phyloP scores from a whole-genome alignment of 2,329 filamentous ascomycete species.

The Aspergillus alliaceus region DNA sequence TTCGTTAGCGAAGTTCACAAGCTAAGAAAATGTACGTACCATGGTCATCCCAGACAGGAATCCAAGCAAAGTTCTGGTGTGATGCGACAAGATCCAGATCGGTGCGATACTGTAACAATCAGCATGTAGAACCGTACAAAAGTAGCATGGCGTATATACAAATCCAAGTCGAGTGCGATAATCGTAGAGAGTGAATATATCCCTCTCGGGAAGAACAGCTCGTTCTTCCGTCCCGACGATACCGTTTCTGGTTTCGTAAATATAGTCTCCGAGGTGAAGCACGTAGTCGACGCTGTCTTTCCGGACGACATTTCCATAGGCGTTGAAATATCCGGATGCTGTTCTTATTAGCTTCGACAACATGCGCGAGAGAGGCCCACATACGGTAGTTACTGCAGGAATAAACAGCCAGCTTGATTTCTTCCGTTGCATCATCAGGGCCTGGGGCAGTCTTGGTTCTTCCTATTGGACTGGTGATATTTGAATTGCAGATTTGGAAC shows the following conservation, averaged over 20 bases:
- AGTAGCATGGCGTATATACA: conserved; percentile 47
- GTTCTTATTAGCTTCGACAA: neutral
- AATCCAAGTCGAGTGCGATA: conserved; percentile 59
- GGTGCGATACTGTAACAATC: conserved; percentile 38
- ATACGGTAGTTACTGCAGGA: conserved; percentile 68
- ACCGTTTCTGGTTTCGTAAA: conserved; percentile 60
- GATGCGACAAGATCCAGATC: conserved; percentile 59
- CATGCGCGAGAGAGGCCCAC: conserved; percentile 16
- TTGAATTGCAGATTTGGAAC: conserved; percentile 66
- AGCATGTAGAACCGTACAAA: neutral
- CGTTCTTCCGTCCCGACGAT: conserved; percentile 22
- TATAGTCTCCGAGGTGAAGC: conserved; percentile 61
- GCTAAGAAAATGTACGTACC: conserved; percentile 30
- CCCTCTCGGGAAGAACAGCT: conserved; percentile 3
- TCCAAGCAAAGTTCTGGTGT: conserved; percentile 61
- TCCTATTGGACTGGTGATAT: conserved; percentile 62
- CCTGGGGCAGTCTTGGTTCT: conserved; percentile 69
- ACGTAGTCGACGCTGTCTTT: conserved; percentile 63
- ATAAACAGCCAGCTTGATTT: conserved; percentile 66
- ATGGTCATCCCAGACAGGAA: conserved; percentile 65
- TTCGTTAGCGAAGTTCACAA: conserved; percentile 1
- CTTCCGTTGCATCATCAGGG: conserved; percentile 54
- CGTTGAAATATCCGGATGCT: conserved; percentile 61
- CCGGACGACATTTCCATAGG: conserved; percentile 58
- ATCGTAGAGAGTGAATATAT: conserved; percentile 46